These are phyloP conservation scores for Colletotrichum truncatum DNA, from an alignment of 2,329 filamentous ascomycete genomes.

Conservation along the genomic window DNA sequence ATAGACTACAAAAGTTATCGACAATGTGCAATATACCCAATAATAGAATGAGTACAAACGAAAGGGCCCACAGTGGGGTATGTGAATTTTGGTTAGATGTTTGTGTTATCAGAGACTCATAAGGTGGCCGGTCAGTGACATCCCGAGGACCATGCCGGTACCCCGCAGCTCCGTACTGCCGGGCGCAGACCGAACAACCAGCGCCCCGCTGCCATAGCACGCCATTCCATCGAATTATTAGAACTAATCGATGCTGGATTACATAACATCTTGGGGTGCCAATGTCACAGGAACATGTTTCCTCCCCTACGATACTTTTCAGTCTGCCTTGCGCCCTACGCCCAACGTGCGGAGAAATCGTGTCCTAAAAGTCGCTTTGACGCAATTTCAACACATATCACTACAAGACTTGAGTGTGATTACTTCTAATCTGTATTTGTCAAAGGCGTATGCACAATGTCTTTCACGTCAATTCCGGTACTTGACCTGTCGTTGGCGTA, in stretches of 20 bases:
- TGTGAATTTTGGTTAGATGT: background rate
- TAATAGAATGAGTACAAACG: constrained; percentile 25
- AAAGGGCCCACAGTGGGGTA: no score
- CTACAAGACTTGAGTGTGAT: background rate
- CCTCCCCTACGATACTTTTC: background rate
- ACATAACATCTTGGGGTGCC: background rate
- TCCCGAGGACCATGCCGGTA: background rate
- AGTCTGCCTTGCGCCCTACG: background rate
- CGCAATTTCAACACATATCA: background rate
- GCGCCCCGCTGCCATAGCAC: constrained; percentile 13
- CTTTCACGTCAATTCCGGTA: constrained; percentile 80
- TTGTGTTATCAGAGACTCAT: background rate
- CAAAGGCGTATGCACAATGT: constrained; percentile 59
- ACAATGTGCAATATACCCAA: constrained; percentile 30
- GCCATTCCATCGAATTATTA: constrained; percentile 28
- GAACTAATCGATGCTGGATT: background rate
- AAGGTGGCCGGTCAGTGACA: background rate
- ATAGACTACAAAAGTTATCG: constrained; percentile 25
- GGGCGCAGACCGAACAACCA: constrained; percentile 11
- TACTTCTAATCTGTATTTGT: background rate
- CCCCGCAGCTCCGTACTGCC: constrained; percentile 17
- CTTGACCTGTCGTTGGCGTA: constrained; percentile 77
- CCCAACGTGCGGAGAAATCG: background rate
- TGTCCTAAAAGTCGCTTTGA: background rate
- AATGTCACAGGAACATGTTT: background rate